Conservation (phyloP, 2,329 filamentous ascomycete species). For the Claviceps capensis region DNA sequence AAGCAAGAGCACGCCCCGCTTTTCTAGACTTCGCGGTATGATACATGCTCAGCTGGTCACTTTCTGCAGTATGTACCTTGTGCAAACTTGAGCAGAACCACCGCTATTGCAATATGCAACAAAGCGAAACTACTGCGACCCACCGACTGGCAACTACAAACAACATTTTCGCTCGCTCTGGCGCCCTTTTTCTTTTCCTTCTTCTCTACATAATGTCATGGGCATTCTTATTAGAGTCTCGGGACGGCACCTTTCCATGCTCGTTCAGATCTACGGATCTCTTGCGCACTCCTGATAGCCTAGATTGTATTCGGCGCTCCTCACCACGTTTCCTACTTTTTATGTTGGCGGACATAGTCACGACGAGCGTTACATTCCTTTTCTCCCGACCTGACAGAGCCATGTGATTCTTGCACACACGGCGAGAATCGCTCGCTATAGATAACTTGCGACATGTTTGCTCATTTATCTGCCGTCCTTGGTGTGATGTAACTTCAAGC, state of each 20-base stretch:
- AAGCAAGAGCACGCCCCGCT: no score
- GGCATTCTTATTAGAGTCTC: constrained; percentile 99
- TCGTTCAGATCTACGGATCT: constrained; percentile 82
- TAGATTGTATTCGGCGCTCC: constrained; percentile 65
- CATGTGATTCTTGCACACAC: neutral
- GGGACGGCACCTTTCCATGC: constrained; percentile 78
- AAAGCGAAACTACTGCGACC: constrained; percentile 8
- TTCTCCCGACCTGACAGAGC: neutral
- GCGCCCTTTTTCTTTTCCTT: constrained; percentile 15
- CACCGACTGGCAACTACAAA: neutral
- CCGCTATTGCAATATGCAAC: constrained; percentile 14
- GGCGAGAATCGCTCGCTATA: neutral
- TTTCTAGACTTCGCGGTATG: no score
- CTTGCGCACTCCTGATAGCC: constrained; percentile 97
- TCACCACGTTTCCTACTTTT: constrained; percentile 52
- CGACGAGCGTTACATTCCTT: constrained; percentile 32
- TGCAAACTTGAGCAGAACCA: neutral
- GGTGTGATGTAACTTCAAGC: constrained; percentile 74
- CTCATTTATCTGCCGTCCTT: constrained; percentile 19
- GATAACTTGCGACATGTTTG: no score
- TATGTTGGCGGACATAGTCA: constrained; percentile 29
- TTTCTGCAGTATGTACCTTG: neutral
- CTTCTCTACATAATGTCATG: constrained; percentile 56
- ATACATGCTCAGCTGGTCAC: neutral
- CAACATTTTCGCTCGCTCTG: constrained; percentile 12